Evolutionary conservation across 495 filamentous ascomycete species (phyloP).

Genomic region (Ramalina intermedia): DNA sequence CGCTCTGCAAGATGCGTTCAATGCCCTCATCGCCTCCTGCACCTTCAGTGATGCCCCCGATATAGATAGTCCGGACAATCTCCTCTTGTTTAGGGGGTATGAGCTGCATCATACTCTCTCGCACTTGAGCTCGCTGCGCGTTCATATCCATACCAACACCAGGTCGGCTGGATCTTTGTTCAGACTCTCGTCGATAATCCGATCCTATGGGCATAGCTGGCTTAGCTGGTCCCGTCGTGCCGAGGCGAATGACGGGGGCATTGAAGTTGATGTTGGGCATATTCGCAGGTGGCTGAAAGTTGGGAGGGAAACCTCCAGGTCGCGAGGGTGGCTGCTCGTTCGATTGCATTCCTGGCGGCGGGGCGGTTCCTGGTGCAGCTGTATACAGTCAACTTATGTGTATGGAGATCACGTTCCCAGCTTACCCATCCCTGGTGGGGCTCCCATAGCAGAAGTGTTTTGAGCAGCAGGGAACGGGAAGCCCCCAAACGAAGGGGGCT

Average conservation of each 20-base stretch:
- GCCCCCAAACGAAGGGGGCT: slow-evolving; percentile 54
- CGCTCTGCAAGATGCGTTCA: slow-evolving; percentile 64
- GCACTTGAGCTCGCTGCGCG: slow-evolving; percentile 49
- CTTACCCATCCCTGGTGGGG: slow-evolving; percentile 81
- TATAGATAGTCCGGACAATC: slow-evolving; percentile 76
- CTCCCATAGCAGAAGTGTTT: slow-evolving; percentile 36
- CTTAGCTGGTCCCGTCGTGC: slow-evolving; percentile 53
- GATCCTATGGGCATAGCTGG: slow-evolving; percentile 38
- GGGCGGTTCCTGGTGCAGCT: slow-evolving; percentile 64
- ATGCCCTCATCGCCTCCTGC: slow-evolving; percentile 65
- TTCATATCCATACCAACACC: slow-evolving; percentile 59
- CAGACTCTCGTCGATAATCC: slow-evolving; percentile 28
- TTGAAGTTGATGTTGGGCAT: slow-evolving; percentile 98
- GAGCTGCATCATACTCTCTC: slow-evolving; percentile 63
- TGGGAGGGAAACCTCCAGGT: slow-evolving; percentile 63
- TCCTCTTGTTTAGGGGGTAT: slow-evolving; percentile 83
- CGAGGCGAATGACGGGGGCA: slow-evolving; percentile 89
- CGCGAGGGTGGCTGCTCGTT: slow-evolving; percentile 52
- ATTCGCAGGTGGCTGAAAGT: slow-evolving; percentile 82
- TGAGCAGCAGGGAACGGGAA: slow-evolving; percentile 42
- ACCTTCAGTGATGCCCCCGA: slow-evolving; percentile 72
- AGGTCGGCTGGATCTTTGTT: slow-evolving; percentile 39
- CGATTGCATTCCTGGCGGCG: slow-evolving; percentile 65
- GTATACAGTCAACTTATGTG: slow-evolving; percentile 34
- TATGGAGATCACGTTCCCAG: slow-evolving; percentile 4